phyloP scores from a whole-genome alignment of 1,284 basidiomycete species.

The Leccinum angustisporum region DNA sequence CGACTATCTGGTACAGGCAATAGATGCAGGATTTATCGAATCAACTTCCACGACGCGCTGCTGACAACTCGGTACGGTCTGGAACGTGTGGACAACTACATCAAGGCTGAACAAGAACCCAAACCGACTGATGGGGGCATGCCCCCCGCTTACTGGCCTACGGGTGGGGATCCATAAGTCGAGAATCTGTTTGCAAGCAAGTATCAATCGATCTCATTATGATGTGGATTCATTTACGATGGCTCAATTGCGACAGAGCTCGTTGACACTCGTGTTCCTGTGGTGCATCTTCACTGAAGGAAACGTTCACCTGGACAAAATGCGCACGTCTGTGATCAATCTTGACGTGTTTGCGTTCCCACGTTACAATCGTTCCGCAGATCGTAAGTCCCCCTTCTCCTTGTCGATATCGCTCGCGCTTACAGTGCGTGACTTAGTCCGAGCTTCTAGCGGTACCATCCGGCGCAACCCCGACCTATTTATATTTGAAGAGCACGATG shows the following conservation, averaged over 20 bases:
- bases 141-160: neutral
- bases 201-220: neutral
- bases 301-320: slow-evolving; percentile 51
- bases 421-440: neutral
- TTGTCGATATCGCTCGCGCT: neutral
- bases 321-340: slow-evolving; percentile 34
- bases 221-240: neutral
- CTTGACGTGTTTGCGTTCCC: slow-evolving; percentile 6
- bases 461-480: slow-evolving; percentile 58
- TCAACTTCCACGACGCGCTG: too few species aligned
- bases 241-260: slow-evolving; percentile 36
- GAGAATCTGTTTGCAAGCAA: slow-evolving; percentile 5
- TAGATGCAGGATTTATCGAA: neutral
- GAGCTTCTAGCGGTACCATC: slow-evolving; percentile 45
- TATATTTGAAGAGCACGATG: slow-evolving; percentile 70
- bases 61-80: neutral
- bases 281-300: slow-evolving; percentile 60
- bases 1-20: neutral
- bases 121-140: neutral
- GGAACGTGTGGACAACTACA: neutral
- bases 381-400: neutral
- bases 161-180: neutral
- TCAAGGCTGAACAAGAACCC: neutral
- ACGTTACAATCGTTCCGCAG: slow-evolving; percentile 3
- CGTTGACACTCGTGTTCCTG: slow-evolving; percentile 52